A percentile compares a stretch with the other conserved stretches of the same genome.
Conservation (phyloP, 371 early-diverging fungal species). For the Mucor circinelloides region DNA sequence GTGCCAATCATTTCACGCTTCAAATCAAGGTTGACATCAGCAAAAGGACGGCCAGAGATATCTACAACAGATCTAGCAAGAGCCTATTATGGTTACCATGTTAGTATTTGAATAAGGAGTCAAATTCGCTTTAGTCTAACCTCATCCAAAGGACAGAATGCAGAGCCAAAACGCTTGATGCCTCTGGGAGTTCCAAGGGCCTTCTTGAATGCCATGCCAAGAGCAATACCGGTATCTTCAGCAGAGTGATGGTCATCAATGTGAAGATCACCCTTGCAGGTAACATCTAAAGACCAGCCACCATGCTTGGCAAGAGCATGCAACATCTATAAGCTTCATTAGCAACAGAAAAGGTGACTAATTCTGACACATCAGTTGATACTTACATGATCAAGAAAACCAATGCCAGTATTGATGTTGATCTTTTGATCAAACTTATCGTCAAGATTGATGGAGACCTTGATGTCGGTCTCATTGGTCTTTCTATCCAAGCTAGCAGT, state of each 20-base stretch:
- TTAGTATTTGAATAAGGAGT: background rate
- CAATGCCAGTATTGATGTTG: conserved; percentile 89
- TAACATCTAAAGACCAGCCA: conserved; percentile 81
- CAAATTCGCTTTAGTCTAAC: conserved; percentile 27
- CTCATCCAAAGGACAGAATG: conserved; percentile 96
- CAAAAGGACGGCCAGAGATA: conserved; percentile 93
- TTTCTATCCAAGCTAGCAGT: conserved; percentile 76
- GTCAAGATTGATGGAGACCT: conserved; percentile 68
- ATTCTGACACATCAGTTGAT: background rate
- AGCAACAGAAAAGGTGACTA: background rate
- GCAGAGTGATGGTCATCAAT: conserved; percentile 98
- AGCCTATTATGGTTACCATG: conserved; percentile 61
- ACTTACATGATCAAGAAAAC: conserved; percentile 94
- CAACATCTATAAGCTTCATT: conserved; percentile 74
- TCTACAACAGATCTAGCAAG: conserved; percentile 94
- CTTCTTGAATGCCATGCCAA: conserved; percentile 91
- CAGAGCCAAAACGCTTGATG: conserved; percentile 93
- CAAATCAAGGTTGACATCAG: conserved; percentile 80
- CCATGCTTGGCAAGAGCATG: conserved; percentile 96
- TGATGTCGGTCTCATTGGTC: conserved; percentile 94
- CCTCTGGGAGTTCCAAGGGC: conserved; percentile 91
- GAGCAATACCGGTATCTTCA: conserved; percentile 93
- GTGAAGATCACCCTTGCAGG: conserved; percentile 90
- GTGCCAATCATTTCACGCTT: conserved; percentile 90
- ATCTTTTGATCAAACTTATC: conserved; percentile 64